Evolutionary conservation across 1,139 yeast species (phyloP).

Genomic region (Fermentozyma sake): DNA sequence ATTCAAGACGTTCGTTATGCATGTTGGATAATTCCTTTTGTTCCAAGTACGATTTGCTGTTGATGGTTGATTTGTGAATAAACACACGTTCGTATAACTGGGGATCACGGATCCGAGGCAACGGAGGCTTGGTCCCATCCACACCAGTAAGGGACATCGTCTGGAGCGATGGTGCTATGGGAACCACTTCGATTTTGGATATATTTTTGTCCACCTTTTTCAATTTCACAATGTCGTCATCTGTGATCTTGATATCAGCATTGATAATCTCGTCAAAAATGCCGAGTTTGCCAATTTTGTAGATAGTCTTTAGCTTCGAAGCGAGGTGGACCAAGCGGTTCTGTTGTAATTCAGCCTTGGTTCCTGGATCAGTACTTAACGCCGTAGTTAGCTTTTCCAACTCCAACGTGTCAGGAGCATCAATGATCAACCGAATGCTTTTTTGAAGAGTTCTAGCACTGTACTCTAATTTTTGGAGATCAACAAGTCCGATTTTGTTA

Average conservation of each 20-base stretch:
- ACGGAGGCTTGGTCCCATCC: conserved; percentile 40
- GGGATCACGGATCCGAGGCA: conserved; percentile 65
- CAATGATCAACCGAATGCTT: conserved; percentile 47
- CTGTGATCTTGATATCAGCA: conserved; percentile 13
- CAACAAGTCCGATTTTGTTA: conserved; percentile 27
- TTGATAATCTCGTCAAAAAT: conserved; percentile 46
- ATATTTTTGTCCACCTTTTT: conserved; percentile 1
- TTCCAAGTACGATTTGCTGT: conserved; percentile 52
- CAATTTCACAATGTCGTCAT: conserved; percentile 9
- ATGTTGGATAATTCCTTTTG: conserved; percentile 54
- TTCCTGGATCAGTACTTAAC: conserved; percentile 27
- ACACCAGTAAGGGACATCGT: conserved; percentile 9
- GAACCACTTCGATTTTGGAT: conserved; percentile 1
- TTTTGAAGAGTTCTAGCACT: conserved; percentile 45
- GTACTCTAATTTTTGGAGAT: conserved; percentile 39
- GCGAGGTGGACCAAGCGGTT: conserved; percentile 57
- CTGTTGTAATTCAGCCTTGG: conserved; percentile 46
- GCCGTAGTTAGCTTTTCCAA: conserved; percentile 28
- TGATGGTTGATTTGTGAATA: conserved; percentile 72
- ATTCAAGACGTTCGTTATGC: conserved; percentile 90
- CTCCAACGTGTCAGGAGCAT: conserved; percentile 48
- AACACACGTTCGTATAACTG: conserved; percentile 67
- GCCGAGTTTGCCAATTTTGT: conserved; percentile 42
- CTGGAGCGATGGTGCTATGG: conserved; percentile 3
- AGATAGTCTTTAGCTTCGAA: conserved; percentile 51